phyloP scores from a whole-genome alignment of 1,139 yeast genomes.

The Entelexis paramagnoliae region DNA sequence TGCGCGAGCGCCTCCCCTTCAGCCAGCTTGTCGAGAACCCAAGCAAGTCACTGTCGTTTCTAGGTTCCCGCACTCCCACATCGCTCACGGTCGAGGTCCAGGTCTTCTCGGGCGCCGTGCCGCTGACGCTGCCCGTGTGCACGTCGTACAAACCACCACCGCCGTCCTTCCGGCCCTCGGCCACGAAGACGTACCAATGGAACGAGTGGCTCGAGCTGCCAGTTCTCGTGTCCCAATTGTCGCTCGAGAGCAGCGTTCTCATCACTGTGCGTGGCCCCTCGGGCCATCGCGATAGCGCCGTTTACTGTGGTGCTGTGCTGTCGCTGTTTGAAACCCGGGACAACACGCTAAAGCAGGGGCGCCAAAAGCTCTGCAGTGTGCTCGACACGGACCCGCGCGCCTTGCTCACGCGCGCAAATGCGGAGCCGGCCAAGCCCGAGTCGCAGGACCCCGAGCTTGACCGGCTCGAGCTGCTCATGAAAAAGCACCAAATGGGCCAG shows the following conservation, averaged over 20 bases:
- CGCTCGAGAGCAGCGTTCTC: constrained; percentile 49
- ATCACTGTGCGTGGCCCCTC: constrained; percentile 59
- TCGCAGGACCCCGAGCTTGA: constrained; percentile 30
- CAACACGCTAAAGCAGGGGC: constrained; percentile 44
- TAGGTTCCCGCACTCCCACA: constrained; percentile 22
- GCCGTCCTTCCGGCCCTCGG: constrained; percentile 26
- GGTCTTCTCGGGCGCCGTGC: constrained; percentile 51
- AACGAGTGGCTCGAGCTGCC: constrained; percentile 62
- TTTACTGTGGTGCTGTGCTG: constrained; percentile 49
- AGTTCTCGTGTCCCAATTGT: constrained; percentile 56
- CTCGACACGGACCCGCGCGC: constrained; percentile 14
- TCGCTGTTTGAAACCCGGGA: constrained; percentile 47
- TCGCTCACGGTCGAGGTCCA: constrained; percentile 50
- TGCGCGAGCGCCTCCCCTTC: constrained; percentile 38
- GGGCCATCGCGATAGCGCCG: constrained; percentile 41
- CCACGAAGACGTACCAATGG: constrained; percentile 32
- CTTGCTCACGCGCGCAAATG: constrained; percentile 28
- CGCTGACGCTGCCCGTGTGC: constrained; percentile 55
- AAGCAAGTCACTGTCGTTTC: constrained; percentile 21
- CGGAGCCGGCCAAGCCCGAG: constrained; percentile 17
- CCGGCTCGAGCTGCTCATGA: constrained; percentile 45
- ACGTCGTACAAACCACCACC: constrained; percentile 56
- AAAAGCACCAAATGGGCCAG: constrained; percentile 61
- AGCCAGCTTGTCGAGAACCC: constrained; percentile 53
- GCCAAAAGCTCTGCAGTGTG: constrained; percentile 38